These are phyloP conservation scores for Lodderomyces oxycetoniae DNA, from an alignment of 1,139 yeast genomes.

Conservation along the genomic window DNA sequence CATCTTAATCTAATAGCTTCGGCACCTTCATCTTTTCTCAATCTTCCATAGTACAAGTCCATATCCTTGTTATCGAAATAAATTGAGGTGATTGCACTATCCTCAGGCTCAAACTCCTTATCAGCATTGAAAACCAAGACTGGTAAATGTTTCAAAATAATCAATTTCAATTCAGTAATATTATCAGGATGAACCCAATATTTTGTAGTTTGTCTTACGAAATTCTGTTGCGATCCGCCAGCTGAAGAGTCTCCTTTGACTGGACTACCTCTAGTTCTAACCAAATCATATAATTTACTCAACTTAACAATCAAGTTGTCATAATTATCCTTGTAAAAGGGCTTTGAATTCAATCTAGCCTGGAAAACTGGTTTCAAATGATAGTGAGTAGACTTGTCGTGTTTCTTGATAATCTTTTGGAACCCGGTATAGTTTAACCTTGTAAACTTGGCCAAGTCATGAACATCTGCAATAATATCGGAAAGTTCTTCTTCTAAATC, in stretches of 20 bases:
- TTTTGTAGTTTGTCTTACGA: conserved; percentile 95
- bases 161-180: conserved; percentile 92
- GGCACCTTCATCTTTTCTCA: conserved; percentile 96
- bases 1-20: conserved; percentile 97
- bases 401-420: conserved; percentile 92
- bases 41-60: conserved; percentile 90
- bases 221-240: conserved; percentile 96
- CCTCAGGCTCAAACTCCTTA: conserved; percentile 92
- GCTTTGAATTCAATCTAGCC: conserved; percentile 86
- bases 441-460: conserved; percentile 90
- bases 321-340: conserved; percentile 92
- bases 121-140: conserved; percentile 94
- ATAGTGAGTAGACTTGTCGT: conserved; percentile 85
- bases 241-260: conserved; percentile 92
- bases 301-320: conserved; percentile 84
- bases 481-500: conserved; percentile 86
- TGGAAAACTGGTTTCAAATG: conserved; percentile 87
- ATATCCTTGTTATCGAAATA: conserved; percentile 86
- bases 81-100: conserved; percentile 92
- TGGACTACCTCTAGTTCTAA: conserved; percentile 93
- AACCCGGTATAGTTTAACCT: conserved; percentile 93
- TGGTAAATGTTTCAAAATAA: conserved; percentile 89
- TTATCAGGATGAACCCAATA: conserved; percentile 99
- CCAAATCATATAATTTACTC: conserved; percentile 84
- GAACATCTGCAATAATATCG: conserved; percentile 95